A percentile compares a stretch with the other conserved stretches of the same genome.
phyloP scores from a whole-genome alignment of 208 protist genomes.

The Eutreptiella sp. region DNA sequence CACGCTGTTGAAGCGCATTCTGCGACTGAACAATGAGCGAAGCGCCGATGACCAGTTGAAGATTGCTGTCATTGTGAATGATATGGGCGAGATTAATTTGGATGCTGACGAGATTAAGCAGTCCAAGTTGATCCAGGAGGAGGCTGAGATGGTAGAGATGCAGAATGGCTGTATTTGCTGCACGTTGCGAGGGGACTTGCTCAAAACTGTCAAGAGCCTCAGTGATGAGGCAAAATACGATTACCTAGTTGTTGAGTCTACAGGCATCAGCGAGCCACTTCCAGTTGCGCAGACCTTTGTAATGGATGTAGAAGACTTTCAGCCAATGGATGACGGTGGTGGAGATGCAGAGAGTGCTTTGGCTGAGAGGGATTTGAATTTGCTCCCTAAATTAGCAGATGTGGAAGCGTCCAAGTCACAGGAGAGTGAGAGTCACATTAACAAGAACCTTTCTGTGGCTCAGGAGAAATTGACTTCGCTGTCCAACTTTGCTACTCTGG shows the following conservation, averaged over 20 bases:
- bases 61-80: slow-evolving; percentile 53
- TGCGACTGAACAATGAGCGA: no score
- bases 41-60: slow-evolving; percentile 27
- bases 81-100: slow-evolving; percentile 28
- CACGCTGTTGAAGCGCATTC: slow-evolving; percentile 38
- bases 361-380: no score
- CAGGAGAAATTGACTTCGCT: no score
- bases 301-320: no score
- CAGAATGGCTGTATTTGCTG: slow-evolving; percentile 58
- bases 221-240: background rate
- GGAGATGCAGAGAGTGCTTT: no score
- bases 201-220: slow-evolving; percentile 9
- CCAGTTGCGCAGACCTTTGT: slow-evolving; percentile 30
- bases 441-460: no score
- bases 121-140: slow-evolving; percentile 35
- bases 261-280: slow-evolving; percentile 29
- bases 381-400: no score
- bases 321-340: no score
- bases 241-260: slow-evolving; percentile 28
- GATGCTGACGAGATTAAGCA: no score
- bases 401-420: no score
- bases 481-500: slow-evolving; percentile 20
- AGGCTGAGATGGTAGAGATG: slow-evolving; percentile 42
- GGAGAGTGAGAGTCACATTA: no score
- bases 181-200: slow-evolving; percentile 40